These are phyloP conservation scores for Linnemannia schmuckeri DNA, from an alignment of 192 early-diverging fungal species.

Conservation along the genomic window DNA sequence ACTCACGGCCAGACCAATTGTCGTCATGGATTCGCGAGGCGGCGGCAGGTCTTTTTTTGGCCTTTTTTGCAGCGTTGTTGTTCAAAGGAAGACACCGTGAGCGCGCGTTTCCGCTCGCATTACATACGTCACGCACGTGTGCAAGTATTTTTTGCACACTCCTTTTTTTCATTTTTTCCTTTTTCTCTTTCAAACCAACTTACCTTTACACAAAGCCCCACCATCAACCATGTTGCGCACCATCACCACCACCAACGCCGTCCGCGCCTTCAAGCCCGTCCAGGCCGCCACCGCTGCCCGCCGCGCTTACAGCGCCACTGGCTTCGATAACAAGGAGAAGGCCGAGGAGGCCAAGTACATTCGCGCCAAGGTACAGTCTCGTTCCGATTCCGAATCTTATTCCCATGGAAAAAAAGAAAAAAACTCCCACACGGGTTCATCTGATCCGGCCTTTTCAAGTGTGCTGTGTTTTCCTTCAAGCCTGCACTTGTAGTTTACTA, in stretches of 20 bases:
- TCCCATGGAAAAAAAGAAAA: neutral
- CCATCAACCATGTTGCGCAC: slow-evolving; percentile 49
- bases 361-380: slow-evolving; percentile 35
- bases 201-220: neutral
- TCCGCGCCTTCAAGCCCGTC: slow-evolving; percentile 55
- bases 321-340: slow-evolving; percentile 44
- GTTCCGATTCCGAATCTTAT: neutral
- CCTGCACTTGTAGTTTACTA: neutral
- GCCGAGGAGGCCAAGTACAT: slow-evolving; percentile 48
- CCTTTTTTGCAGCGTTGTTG: neutral
- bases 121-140: neutral
- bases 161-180: slow-evolving; percentile 9
- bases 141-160: neutral
- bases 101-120: neutral
- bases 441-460: neutral
- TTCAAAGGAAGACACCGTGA: neutral
- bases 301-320: slow-evolving; percentile 26
- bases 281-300: slow-evolving; percentile 45
- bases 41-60: neutral
- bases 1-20: neutral
- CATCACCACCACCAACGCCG: slow-evolving; percentile 39
- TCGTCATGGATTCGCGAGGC: neutral
- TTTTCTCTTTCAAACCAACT: neutral
- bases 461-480: neutral
- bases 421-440: neutral